A percentile compares a stretch with the other conserved stretches of the same genome.
Conservation (phyloP, 1,139 yeast genomes). For the Yamadazyma friedrichii region DNA sequence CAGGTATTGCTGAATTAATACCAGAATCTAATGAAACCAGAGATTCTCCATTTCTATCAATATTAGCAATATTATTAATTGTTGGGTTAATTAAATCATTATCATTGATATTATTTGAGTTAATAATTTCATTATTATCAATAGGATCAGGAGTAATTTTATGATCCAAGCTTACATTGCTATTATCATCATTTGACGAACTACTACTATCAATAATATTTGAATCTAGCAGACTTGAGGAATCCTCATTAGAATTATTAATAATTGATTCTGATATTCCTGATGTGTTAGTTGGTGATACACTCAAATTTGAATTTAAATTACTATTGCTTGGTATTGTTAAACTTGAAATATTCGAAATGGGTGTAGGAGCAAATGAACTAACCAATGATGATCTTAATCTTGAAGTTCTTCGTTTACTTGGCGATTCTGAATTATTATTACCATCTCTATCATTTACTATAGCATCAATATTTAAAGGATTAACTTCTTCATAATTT, state of each 20-base stretch:
- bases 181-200: not conserved
- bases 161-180: not conserved
- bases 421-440: conserved; percentile 7
- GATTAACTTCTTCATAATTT: conserved; percentile 6
- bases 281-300: conserved; percentile 6
- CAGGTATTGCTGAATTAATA: conserved; percentile 9
- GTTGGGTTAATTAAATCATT: not conserved
- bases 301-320: not conserved
- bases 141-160: not conserved
- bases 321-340: conserved; percentile 2
- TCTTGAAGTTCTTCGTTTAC: conserved; percentile 9
- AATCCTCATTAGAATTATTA: not conserved
- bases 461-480: conserved; percentile 24
- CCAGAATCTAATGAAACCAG: conserved; percentile 9
- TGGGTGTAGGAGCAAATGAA: conserved; percentile 16
- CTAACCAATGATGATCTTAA: conserved; percentile 16
- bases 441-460: conserved; percentile 12
- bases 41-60: conserved; percentile 1
- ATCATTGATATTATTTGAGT: not conserved
- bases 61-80: not conserved
- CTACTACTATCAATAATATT: conserved; percentile 2
- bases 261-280: conserved; percentile 1
- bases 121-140: not conserved
- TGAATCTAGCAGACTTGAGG: conserved; percentile 6
- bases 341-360: conserved; percentile 4